A percentile compares a stretch with the other conserved stretches of the same genome.
Evolutionary conservation across 2,329 filamentous ascomycete genomes (phyloP).

Genomic region (Exophiala spinifera): DNA sequence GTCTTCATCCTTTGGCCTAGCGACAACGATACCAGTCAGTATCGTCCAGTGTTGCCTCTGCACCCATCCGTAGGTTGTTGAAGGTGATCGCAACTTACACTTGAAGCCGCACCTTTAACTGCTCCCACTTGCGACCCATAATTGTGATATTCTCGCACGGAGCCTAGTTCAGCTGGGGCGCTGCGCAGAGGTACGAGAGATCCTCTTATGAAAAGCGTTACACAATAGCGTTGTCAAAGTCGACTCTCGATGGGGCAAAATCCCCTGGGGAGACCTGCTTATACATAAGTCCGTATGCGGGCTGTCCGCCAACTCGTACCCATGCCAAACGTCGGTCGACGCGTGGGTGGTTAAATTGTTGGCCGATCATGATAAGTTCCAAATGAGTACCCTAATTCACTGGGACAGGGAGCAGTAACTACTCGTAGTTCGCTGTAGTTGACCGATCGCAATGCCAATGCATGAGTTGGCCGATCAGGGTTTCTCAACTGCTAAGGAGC

Average conservation of each 20-base stretch:
- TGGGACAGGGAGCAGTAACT: too few relatives aligned
- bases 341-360: conserved; percentile 7
- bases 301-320: too few relatives aligned
- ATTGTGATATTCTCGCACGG: neutral
- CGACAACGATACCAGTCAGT: neutral
- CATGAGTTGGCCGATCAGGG: neutral
- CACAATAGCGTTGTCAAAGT: conserved; percentile 5
- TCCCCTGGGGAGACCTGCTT: conserved; percentile 8
- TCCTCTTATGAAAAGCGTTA: neutral
- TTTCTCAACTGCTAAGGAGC: neutral
- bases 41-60: neutral
- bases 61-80: too few relatives aligned
- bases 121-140: conserved; percentile 17
- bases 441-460: neutral
- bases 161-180: too few relatives aligned
- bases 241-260: conserved; percentile 9
- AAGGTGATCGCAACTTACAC: conserved; percentile 6
- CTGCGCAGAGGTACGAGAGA: too few relatives aligned
- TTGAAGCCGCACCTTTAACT: conserved; percentile 14
- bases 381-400: too few relatives aligned
- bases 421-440: neutral
- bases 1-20: conserved; percentile 27
- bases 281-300: conserved; percentile 8
- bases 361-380: conserved; percentile 7
- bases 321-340: neutral